A percentile compares a stretch with the other conserved stretches of the same genome.
Conservation (phyloP, 73 alveolate genomes). For the Urostyla sp. region DNA sequence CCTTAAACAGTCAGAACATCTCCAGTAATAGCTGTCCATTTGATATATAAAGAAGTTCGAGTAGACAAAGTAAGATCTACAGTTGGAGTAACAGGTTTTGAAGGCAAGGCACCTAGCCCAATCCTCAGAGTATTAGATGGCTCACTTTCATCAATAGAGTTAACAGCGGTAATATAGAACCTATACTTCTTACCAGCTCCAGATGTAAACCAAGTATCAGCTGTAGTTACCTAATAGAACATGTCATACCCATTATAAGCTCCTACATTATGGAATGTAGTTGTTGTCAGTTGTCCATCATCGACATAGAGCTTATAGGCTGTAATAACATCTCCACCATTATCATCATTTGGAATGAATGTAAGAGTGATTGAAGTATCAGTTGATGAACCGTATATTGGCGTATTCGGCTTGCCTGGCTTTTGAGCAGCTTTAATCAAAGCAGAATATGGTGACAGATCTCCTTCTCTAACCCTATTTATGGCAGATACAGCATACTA, state of each 20-base stretch:
- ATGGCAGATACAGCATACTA: constrained; percentile 56
- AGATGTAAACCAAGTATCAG: neutral
- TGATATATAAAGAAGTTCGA: constrained; percentile 30
- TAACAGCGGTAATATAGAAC: constrained; percentile 51
- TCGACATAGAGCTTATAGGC: constrained; percentile 61
- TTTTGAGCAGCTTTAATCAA: constrained; percentile 44
- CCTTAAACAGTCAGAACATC: constrained; percentile 11
- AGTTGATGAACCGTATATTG: constrained; percentile 45
- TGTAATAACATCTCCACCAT: constrained; percentile 61
- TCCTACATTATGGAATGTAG: neutral
- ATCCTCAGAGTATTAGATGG: constrained; percentile 38
- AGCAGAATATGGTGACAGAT: constrained; percentile 34
- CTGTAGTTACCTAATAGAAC: constrained; percentile 20
- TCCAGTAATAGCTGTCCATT: constrained; percentile 48
- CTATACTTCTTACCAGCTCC: constrained; percentile 21
- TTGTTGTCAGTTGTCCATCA: constrained; percentile 23
- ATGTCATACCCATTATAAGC: constrained; percentile 10
- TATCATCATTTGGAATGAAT: constrained; percentile 50
- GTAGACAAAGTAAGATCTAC: constrained; percentile 27
- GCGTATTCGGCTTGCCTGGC: constrained; percentile 59
- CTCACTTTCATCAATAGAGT: constrained; percentile 47
- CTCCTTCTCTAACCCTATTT: constrained; percentile 69
- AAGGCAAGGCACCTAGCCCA: constrained; percentile 52
- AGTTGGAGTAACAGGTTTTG: constrained; percentile 48
- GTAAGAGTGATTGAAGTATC: constrained; percentile 20